Base-by-base conservation (phyloP, 1,284 basidiomycete species). In the Binderoboletus segoi region DNA sequence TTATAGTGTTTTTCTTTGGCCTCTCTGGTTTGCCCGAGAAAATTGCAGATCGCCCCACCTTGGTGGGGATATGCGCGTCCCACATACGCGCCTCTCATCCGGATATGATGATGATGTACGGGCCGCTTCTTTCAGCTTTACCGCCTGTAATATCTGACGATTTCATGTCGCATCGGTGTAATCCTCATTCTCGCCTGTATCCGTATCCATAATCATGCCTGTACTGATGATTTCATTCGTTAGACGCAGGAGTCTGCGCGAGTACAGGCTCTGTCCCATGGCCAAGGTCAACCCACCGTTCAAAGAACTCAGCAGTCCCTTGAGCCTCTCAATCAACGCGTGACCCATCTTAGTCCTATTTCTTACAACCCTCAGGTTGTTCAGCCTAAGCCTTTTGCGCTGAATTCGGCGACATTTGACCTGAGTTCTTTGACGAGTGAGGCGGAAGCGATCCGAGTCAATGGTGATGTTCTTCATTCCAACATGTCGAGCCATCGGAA, bases 211-310 rank as follows among this genome's bases (percentile, higher is more conserved):
- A 48, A 59, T 63, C 64, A 62, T 53, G 54, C 62, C 56, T 54
- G 21, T 48, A 35, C 67, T 72, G 54, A 70, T 58, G 32, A 50
- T 37, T 58, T 53, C 33, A 60, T 57, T 56, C 54, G 65, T 56
- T 66, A 85, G 82, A 74, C 84, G 72, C 67, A 78, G 58, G 79
- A 83, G 49, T 66, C 83, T 51, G 60, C 83, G 54, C 78, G 79
- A 61, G 76, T 62, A 55, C 78, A 79, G 59, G 67, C 59, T 61
- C 59, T 67, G 72, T 57, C 75, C 51, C 79, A 74, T 63, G 59
- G 63, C 18, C 75, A 75, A 66, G 63, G 69, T 56, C 70, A 73
- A 60, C 61, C 68, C 26, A 61, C 70, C 11, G 70, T 69, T 16
- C 69, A 71, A 32, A 72, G 72, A 54, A 58, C 69, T 18, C 78